Evolutionary conservation across 495 filamentous ascomycete species (phyloP).

Genomic region (Penicillium goetzii): DNA sequence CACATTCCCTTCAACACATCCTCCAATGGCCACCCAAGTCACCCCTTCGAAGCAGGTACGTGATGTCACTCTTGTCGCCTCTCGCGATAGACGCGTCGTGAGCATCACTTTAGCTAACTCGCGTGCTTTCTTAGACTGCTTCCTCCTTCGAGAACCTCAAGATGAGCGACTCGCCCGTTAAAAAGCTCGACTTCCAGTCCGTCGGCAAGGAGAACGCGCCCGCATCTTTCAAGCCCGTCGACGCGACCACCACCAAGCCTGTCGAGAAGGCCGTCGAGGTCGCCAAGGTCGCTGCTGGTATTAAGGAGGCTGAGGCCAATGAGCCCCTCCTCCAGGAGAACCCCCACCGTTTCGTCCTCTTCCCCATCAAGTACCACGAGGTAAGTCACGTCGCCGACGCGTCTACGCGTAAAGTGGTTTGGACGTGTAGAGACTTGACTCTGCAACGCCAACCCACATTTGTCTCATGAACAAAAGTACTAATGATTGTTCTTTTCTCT

Average conservation of each 20-base stretch:
- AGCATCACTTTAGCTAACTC: slow-evolving; percentile 30
- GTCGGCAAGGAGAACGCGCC: slow-evolving; percentile 83
- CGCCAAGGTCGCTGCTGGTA: slow-evolving; percentile 57
- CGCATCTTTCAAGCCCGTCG: slow-evolving; percentile 54
- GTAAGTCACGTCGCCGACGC: slow-evolving; percentile 68
- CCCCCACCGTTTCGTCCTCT: slow-evolving; percentile 93
- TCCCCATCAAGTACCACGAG: slow-evolving; percentile 99
- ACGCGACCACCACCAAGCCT: slow-evolving; percentile 55
- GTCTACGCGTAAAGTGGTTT: slow-evolving; percentile 70
- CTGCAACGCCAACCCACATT: slow-evolving; percentile 7
- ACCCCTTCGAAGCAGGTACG: slow-evolving; percentile 88
- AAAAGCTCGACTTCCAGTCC: slow-evolving; percentile 80
- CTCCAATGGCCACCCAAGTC: slow-evolving; percentile 68
- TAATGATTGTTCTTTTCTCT: slow-evolving; percentile 14
- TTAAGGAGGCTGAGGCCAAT: slow-evolving; percentile 72
- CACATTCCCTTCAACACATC: slow-evolving; percentile 29
- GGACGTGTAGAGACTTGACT: slow-evolving; percentile 17
- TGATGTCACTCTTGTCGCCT: slow-evolving; percentile 46
- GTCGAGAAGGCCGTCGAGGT: slow-evolving; percentile 52
- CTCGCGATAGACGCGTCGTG: slow-evolving; percentile 43
- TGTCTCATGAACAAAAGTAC: slow-evolving; percentile 25
- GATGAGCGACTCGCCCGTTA: slow-evolving; percentile 85
- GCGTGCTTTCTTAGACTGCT: slow-evolving; percentile 62
- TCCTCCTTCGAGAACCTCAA: slow-evolving; percentile 84
- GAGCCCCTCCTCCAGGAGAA: slow-evolving; percentile 97